Evolutionary conservation across 208 protist genomes (phyloP).

Genomic region (Wallacemonas sp.): DNA sequence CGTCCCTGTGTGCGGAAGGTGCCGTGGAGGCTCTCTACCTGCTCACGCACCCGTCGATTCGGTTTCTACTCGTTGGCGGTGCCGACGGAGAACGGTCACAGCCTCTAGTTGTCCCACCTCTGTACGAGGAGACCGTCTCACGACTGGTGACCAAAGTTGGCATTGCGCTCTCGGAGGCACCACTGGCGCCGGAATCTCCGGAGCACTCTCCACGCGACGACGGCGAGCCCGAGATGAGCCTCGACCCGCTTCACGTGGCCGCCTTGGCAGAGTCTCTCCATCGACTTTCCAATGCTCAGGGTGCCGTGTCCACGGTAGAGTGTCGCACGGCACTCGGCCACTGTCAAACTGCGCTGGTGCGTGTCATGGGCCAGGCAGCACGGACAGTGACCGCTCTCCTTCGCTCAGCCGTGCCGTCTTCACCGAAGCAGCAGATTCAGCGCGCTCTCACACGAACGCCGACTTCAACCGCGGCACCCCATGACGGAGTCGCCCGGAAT

Average conservation of each 20-base stretch:
- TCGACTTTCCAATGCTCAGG: not conserved
- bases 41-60: slow-evolving; percentile 22
- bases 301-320: too few species aligned
- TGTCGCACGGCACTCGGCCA: too few species aligned
- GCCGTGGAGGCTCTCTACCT: slow-evolving; percentile 21
- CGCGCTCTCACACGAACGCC: not conserved
- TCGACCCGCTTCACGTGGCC: slow-evolving; percentile 22
- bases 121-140: too few species aligned
- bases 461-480: too few species aligned
- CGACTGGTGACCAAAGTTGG: too few species aligned
- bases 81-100: too few species aligned
- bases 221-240: slow-evolving; percentile 10
- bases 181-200: too few species aligned
- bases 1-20: slow-evolving; percentile 11
- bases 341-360: too few species aligned
- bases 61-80: not conserved
- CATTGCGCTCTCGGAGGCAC: too few species aligned
- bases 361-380: not conserved
- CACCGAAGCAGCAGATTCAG: not conserved
- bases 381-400: not conserved
- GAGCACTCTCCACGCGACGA: too few species aligned
- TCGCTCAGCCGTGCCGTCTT: not conserved
- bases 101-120: too few species aligned
- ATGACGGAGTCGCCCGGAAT: too few species aligned
- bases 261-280: not conserved